phyloP scores from a whole-genome alignment of 2,329 filamentous ascomycete genomes.

The Phaeomoniella chlamydospora region DNA sequence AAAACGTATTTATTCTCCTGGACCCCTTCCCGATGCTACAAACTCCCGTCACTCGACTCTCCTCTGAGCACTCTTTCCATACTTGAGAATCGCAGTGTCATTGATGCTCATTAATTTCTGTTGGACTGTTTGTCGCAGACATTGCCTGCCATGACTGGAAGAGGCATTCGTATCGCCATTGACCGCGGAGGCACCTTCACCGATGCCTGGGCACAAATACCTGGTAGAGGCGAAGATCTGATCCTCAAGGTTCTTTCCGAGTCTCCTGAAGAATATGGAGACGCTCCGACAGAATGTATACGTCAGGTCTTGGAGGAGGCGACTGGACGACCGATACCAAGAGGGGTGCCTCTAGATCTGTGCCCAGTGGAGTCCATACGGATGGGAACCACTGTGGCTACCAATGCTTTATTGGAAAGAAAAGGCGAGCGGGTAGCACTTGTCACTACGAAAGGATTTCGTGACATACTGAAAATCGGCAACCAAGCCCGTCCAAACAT shows the following conservation, averaged over 20 bases:
- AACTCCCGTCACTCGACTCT: too few species aligned
- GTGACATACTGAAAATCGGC: constrained; percentile 73
- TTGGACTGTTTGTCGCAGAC: too few species aligned
- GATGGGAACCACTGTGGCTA: constrained; percentile 86
- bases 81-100: too few species aligned
- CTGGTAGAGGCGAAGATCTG: constrained; percentile 17
- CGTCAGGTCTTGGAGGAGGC: constrained; percentile 45
- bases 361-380: constrained; percentile 38
- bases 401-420: constrained; percentile 73
- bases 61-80: too few species aligned
- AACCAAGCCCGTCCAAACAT: constrained; percentile 83
- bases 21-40: too few species aligned
- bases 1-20: too few species aligned
- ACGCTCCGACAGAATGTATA: constrained; percentile 64
- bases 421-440: constrained; percentile 81
- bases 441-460: constrained; percentile 76
- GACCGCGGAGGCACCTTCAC: constrained; percentile 26
- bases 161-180: too few species aligned
- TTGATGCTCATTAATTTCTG: too few species aligned
- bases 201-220: constrained; percentile 21
- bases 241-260: constrained; percentile 20
- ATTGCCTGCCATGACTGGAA: too few species aligned
- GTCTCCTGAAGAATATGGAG: constrained; percentile 21
- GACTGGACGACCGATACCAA: constrained; percentile 19
- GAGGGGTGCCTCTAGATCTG: constrained; percentile 10